phyloP scores from a whole-genome alignment of 768 basidiomycete species.

The Tricholoma sp. region DNA sequence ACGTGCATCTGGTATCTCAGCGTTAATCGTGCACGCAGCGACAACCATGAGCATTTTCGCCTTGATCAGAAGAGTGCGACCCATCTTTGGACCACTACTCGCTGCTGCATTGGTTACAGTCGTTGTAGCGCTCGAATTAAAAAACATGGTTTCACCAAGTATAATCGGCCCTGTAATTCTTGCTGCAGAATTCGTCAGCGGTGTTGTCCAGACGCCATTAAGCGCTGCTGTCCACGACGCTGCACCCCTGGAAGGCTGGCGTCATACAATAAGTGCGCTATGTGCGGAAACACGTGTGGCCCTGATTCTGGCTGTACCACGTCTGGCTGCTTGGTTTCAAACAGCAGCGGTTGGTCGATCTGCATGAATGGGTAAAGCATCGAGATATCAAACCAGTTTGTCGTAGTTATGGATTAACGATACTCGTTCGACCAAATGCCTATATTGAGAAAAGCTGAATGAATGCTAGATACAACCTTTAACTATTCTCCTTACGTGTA shows the following conservation, averaged over 20 bases:
- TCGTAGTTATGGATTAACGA: no score
- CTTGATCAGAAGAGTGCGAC: not conserved
- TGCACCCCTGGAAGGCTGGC: not conserved
- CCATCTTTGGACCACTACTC: not conserved
- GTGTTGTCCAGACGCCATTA: not conserved
- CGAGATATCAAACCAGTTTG: no score
- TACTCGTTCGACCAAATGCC: no score
- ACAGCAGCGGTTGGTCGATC: no score
- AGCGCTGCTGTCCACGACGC: not conserved
- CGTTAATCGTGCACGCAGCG: not conserved
- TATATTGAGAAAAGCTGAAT: no score
- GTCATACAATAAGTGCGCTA: not conserved
- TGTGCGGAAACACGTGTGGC: not conserved
- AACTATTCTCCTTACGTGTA: no score
- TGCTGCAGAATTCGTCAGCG: not conserved
- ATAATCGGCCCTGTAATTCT: not conserved
- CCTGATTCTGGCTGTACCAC: not conserved
- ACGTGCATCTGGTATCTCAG: not conserved
- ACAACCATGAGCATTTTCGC: not conserved
- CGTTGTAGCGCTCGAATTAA: not conserved
- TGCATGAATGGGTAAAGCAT: no score
- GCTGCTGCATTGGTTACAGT: not conserved
- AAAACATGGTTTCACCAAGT: not conserved
- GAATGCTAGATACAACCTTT: no score
- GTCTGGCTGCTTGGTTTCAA: not conserved